Percentiles rank a stretch among this genome's conserved stretches.
Conservation (phyloP, 495 filamentous ascomycete genomes). For the Baudoinia panamericana region DNA sequence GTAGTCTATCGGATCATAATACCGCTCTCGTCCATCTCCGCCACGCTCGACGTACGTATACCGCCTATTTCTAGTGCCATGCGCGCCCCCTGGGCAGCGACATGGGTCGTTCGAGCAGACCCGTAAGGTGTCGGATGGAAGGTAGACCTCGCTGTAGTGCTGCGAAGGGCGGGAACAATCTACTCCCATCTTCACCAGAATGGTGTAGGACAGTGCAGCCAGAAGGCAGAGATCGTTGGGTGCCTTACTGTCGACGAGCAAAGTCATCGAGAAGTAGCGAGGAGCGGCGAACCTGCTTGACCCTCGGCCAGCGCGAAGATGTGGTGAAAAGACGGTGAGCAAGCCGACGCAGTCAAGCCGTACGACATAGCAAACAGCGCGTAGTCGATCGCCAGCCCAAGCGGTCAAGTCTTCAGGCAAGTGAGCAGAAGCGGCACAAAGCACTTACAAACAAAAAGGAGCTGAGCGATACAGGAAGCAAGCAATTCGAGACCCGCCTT, state of each 20-base stretch:
- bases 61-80: neutral
- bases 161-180: conserved; percentile 5
- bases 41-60: conserved; percentile 3
- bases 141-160: neutral
- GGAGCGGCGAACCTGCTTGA: too few relatives aligned
- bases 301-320: neutral
- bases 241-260: too few relatives aligned
- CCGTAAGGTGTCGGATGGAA: neutral
- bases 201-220: neutral
- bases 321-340: neutral
- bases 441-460: too few relatives aligned
- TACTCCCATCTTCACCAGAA: conserved; percentile 8
- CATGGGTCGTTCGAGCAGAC: neutral
- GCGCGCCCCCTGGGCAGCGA: neutral
- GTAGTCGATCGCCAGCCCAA: too few relatives aligned
- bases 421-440: too few relatives aligned
- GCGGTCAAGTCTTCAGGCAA: too few relatives aligned
- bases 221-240: neutral
- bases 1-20: neutral
- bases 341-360: neutral
- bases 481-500: too few relatives aligned
- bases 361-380: too few relatives aligned
- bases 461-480: too few relatives aligned
- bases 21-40: conserved; percentile 1
- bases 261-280: too few relatives aligned